Percentiles rank a stretch among this genome's conserved stretches.
These are phyloP conservation scores for Akanthomyces dipterigenus DNA, from an alignment of 2,329 filamentous ascomycete species.

Conservation along the genomic window DNA sequence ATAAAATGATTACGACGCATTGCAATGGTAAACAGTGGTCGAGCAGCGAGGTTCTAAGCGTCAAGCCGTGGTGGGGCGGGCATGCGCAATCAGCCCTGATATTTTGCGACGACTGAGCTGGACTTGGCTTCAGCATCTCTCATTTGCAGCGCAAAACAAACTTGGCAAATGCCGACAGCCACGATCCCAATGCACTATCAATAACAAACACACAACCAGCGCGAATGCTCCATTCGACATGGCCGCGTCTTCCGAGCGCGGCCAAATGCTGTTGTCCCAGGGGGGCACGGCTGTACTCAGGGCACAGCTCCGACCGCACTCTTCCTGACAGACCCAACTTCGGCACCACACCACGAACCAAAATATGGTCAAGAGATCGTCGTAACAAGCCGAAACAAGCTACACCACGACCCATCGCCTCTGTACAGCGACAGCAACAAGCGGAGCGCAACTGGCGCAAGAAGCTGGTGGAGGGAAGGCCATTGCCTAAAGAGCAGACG, in stretches of 20 bases:
- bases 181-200: background rate
- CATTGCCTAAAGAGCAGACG: background rate
- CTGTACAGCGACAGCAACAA: background rate
- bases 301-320: background rate
- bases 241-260: constrained; percentile 20
- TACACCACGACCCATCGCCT: background rate
- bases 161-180: background rate
- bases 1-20: no score
- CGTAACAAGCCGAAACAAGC: background rate
- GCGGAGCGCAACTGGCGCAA: background rate
- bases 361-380: background rate
- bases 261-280: constrained; percentile 8
- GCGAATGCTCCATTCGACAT: constrained; percentile 26
- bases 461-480: background rate
- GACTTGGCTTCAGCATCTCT: background rate
- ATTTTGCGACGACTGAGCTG: background rate
- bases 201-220: constrained; percentile 9
- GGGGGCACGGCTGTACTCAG: background rate
- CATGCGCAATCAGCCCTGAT: background rate
- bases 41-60: background rate
- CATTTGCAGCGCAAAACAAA: background rate
- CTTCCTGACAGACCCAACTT: background rate
- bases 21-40: background rate
- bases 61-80: background rate
- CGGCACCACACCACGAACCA: background rate